phyloP scores from a whole-genome alignment of 2,329 filamentous ascomycete species.

The Neoascochyta sp. region DNA sequence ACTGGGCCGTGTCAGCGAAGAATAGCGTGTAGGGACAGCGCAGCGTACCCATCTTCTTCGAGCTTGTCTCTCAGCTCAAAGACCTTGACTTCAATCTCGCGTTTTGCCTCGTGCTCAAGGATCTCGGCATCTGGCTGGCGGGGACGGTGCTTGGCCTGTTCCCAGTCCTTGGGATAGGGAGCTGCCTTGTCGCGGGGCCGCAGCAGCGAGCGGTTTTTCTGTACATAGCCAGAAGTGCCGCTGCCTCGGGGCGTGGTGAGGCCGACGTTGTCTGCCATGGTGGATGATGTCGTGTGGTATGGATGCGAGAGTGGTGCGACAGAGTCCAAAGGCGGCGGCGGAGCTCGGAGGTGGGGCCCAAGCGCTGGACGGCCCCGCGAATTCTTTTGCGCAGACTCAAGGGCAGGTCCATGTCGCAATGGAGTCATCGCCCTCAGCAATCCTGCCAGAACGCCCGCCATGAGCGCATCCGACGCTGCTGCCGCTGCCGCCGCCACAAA shows the following conservation, averaged over 20 bases:
- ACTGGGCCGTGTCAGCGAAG: constrained; percentile 42
- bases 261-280: constrained; percentile 95
- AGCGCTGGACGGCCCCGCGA: constrained; percentile 28
- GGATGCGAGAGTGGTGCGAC: not conserved
- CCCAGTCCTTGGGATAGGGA: constrained; percentile 71
- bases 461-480: too few species aligned
- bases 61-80: constrained; percentile 84
- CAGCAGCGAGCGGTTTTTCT: constrained; percentile 88
- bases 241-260: constrained; percentile 91
- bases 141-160: constrained; percentile 68
- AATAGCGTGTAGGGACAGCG: not conserved
- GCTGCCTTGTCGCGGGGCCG: constrained; percentile 74
- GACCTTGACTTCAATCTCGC: constrained; percentile 88
- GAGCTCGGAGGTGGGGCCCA: constrained; percentile 23
- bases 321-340: constrained; percentile 11
- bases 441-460: constrained; percentile 16
- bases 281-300: constrained; percentile 4
- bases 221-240: constrained; percentile 95
- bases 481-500: constrained; percentile 2
- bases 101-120: constrained; percentile 86
- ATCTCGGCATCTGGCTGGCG: constrained; percentile 89
- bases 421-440: too few species aligned
- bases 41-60: constrained; percentile 76
- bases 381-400: too few species aligned
- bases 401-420: too few species aligned